phyloP scores from a whole-genome alignment of 2,329 filamentous ascomycete genomes.

The Nemania sp. region DNA sequence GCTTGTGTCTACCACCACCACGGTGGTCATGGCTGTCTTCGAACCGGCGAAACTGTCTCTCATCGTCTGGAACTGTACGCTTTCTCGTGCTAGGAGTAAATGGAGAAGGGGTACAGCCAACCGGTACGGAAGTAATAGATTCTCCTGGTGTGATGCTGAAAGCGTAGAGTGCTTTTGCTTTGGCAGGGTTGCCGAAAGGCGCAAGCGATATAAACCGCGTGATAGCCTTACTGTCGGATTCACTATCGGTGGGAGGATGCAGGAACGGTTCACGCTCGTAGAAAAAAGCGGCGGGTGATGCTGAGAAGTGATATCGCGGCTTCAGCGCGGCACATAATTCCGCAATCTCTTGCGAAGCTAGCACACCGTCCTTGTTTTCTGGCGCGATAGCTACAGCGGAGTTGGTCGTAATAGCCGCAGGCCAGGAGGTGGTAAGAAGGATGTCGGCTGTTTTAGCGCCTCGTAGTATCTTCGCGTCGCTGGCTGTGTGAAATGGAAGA shows the following conservation, averaged over 20 bases:
- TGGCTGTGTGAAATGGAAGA: conserved; percentile 75
- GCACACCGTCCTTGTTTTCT: conserved; percentile 54
- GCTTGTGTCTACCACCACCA: conserved; percentile 51
- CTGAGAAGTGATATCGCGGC: conserved; percentile 89
- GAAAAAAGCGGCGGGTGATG: conserved; percentile 67
- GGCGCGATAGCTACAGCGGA: conserved; percentile 66
- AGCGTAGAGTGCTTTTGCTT: conserved; percentile 81
- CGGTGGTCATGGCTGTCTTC: conserved; percentile 51
- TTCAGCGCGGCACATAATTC: conserved; percentile 79
- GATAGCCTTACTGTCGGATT: conserved; percentile 58
- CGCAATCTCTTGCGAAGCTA: conserved; percentile 69
- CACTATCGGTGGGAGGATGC: conserved; percentile 56
- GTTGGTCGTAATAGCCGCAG: conserved; percentile 69
- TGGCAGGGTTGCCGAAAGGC: conserved; percentile 72
- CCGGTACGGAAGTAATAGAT: conserved; percentile 62
- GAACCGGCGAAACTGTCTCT: conserved; percentile 60
- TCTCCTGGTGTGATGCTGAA: conserved; percentile 73
- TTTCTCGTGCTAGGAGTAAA: conserved; percentile 62
- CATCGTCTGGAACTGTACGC: conserved; percentile 52
- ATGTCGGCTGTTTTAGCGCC: conserved; percentile 84
- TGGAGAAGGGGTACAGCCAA: conserved; percentile 76
- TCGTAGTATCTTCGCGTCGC: conserved; percentile 75
- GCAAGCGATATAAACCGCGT: conserved; percentile 93
- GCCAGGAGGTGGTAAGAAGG: conserved; percentile 86
- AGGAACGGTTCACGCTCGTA: conserved; percentile 95